These are phyloP conservation scores for Huntiella savannae DNA, from an alignment of 2,329 filamentous ascomycete genomes.

Conservation along the genomic window DNA sequence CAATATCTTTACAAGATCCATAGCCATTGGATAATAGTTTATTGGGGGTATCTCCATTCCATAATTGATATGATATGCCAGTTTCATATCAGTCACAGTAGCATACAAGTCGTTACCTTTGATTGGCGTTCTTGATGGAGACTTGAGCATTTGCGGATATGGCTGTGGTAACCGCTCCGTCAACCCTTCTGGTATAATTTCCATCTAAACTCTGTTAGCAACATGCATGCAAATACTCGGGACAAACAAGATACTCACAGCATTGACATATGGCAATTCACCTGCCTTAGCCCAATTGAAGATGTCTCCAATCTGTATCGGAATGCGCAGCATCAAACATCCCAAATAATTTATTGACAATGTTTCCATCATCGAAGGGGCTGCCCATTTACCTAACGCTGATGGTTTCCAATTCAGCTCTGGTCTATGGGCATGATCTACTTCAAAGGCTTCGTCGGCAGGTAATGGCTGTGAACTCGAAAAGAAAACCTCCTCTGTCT, in stretches of 20 bases:
- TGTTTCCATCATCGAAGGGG: conserved; percentile 55
- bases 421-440: conserved; percentile 15
- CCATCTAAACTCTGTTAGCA: conserved; percentile 24
- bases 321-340: conserved; percentile 53
- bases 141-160: conserved; percentile 41
- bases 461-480: conserved; percentile 20
- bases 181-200: conserved; percentile 44
- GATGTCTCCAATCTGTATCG: conserved; percentile 57
- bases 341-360: conserved; percentile 66
- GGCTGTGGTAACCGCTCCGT: conserved; percentile 38
- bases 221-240: neutral
- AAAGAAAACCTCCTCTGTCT: conserved; percentile 9
- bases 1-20: conserved; percentile 51
- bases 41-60: conserved; percentile 53
- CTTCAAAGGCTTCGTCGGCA: conserved; percentile 13
- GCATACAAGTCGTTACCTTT: conserved; percentile 42
- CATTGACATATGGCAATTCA: conserved; percentile 52
- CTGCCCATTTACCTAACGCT: conserved; percentile 28
- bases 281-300: conserved; percentile 46
- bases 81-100: conserved; percentile 39
- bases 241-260: conserved; percentile 26
- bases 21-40: conserved; percentile 48
- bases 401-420: conserved; percentile 26
- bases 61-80: conserved; percentile 48
- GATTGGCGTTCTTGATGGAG: conserved; percentile 23